Evolutionary conservation across 495 filamentous ascomycete species (phyloP).

Genomic region (Penicillium robsamsonii): DNA sequence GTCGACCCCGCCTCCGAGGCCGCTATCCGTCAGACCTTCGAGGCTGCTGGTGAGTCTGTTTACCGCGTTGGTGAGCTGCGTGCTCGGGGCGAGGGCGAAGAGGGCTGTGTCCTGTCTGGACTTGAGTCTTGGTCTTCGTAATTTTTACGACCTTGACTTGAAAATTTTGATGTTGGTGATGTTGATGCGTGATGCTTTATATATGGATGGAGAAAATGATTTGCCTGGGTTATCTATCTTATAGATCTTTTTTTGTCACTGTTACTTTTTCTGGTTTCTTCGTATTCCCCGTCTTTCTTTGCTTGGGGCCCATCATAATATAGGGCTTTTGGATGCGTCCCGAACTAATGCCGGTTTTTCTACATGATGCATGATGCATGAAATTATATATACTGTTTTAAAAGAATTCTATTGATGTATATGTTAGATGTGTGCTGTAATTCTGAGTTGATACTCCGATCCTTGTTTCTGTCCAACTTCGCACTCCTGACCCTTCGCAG

Average conservation of each 20-base stretch:
- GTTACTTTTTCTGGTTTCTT: constrained; percentile 10
- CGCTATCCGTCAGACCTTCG: constrained; percentile 42
- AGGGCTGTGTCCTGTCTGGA: constrained; percentile 67
- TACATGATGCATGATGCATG: constrained; percentile 23
- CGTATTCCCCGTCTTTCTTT: constrained; percentile 12
- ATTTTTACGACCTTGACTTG: neutral
- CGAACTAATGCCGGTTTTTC: constrained; percentile 18
- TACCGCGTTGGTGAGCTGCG: constrained; percentile 69
- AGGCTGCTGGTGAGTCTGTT: constrained; percentile 71
- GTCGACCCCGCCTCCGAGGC: constrained; percentile 47
- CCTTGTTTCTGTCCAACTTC: too few species aligned
- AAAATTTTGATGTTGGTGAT: constrained; percentile 8
- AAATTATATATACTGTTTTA: constrained; percentile 24
- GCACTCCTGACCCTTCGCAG: too few species aligned
- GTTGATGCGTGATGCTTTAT: constrained; percentile 12
- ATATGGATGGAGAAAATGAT: constrained; percentile 8
- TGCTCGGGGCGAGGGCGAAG: constrained; percentile 46
- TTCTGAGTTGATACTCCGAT: too few species aligned
- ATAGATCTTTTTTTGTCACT: constrained; percentile 12
- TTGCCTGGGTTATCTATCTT: constrained; percentile 3
- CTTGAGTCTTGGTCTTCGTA: constrained; percentile 65
- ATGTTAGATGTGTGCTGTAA: neutral
- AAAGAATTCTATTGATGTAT: neutral
- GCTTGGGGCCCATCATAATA: constrained; percentile 9
- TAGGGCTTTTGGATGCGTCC: constrained; percentile 14